These are phyloP conservation scores for Pyronema omphalodes DNA, from an alignment of 495 filamentous ascomycete species.

Conservation along the genomic window DNA sequence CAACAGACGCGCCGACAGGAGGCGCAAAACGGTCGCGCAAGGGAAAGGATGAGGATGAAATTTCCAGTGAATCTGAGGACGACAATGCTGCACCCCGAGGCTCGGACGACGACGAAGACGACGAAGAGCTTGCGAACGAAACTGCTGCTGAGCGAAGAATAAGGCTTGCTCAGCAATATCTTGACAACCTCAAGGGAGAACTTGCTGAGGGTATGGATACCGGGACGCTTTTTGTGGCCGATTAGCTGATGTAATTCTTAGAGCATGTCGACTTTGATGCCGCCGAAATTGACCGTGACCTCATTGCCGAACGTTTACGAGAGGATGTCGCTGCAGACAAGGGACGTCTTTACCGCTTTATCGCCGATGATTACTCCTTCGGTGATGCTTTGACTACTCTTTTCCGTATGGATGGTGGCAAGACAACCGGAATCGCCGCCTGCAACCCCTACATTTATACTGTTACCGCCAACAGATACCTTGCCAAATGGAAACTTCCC, in stretches of 20 bases:
- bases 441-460: conserved; percentile 69
- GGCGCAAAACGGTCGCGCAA: conserved; percentile 27
- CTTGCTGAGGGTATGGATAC: conserved; percentile 27
- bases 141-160: conserved; percentile 74
- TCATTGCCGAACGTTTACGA: conserved; percentile 74
- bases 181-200: conserved; percentile 73
- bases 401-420: conserved; percentile 56
- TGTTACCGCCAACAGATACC: conserved; percentile 60
- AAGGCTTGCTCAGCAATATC: conserved; percentile 78
- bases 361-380: conserved; percentile 53
- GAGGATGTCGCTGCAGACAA: conserved; percentile 90
- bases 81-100: conserved; percentile 29
- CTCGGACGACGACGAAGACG: conserved; percentile 30
- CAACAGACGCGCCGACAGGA: conserved; percentile 12
- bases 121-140: conserved; percentile 39
- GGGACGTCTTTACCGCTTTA: conserved; percentile 63
- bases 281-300: conserved; percentile 73
- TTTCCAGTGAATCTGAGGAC: conserved; percentile 66
- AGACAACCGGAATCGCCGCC: conserved; percentile 62
- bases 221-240: not conserved
- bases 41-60: conserved; percentile 44
- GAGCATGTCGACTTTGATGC: conserved; percentile 77
- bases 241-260: conserved; percentile 2
- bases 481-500: conserved; percentile 73
- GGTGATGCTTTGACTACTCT: conserved; percentile 41